Percentiles rank a stretch among this genome's conserved stretches.
Conservation (phyloP, 129 eudicot genomes). For the Cynara cardunculus region DNA sequence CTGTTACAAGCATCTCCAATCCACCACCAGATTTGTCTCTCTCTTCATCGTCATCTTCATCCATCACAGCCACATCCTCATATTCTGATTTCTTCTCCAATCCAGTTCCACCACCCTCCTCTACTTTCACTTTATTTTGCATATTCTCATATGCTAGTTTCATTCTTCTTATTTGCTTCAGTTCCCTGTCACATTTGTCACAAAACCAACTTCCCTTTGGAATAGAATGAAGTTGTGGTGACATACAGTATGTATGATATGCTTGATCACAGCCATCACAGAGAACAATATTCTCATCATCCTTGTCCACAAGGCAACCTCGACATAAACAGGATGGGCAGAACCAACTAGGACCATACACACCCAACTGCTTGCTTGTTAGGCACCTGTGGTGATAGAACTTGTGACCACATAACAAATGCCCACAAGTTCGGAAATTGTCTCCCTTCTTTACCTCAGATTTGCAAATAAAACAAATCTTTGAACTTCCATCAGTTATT, state of each 20-base stretch:
- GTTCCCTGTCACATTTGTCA: conserved; percentile 47
- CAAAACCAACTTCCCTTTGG: conserved; percentile 89
- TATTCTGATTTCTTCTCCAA: background rate
- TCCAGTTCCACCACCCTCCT: conserved; percentile 13
- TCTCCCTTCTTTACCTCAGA: conserved; percentile 33
- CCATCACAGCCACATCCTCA: conserved; percentile 7
- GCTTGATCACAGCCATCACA: conserved; percentile 96
- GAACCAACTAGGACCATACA: conserved; percentile 67
- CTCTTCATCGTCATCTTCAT: background rate
- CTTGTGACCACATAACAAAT: conserved; percentile 53
- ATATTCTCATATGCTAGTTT: conserved; percentile 34
- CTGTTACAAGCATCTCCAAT: conserved; percentile 70
- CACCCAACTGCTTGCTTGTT: conserved; percentile 46
- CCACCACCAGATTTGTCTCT: conserved; percentile 54
- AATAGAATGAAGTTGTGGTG: conserved; percentile 48
- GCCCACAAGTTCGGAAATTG: conserved; percentile 54
- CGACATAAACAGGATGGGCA: conserved; percentile 95
- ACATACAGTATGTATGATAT: conserved; percentile 71
- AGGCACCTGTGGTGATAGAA: conserved; percentile 68
- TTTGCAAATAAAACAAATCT: conserved; percentile 54
- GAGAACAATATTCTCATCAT: conserved; percentile 73
- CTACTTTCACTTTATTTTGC: conserved; percentile 32
- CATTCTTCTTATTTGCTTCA: conserved; percentile 45
- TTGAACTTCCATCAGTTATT: conserved; percentile 13
- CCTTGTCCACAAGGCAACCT: conserved; percentile 62